Evolutionary conservation across 176 grass and related monocot species (phyloP).

Genomic region (Otatea glauca): DNA sequence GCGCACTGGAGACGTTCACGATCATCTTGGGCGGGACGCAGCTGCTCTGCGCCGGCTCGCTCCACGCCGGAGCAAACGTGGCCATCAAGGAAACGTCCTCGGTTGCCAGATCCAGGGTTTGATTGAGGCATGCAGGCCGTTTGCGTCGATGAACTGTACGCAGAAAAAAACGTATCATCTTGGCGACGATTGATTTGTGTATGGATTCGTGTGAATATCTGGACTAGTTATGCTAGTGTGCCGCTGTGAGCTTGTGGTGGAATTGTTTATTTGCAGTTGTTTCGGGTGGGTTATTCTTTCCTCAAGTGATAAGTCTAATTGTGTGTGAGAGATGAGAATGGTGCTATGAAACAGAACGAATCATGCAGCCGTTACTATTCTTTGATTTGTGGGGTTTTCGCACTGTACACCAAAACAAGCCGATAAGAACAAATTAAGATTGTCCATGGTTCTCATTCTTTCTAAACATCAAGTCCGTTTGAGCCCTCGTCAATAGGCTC

Average conservation of each 20-base stretch:
- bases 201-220: not conserved
- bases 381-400: not conserved
- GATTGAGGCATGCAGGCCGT: not conserved
- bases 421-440: not conserved
- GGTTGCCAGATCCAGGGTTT: conserved; percentile 16
- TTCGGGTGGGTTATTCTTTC: not conserved
- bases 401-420: not conserved
- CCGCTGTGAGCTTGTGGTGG: not conserved
- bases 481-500: not conserved
- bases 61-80: conserved; percentile 55
- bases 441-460: not conserved
- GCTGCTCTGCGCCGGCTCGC: conserved; percentile 70
- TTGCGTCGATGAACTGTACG: not conserved
- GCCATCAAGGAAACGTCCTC: not conserved
- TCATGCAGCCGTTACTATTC: not conserved
- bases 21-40: conserved; percentile 79
- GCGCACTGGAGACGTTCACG: conserved; percentile 72
- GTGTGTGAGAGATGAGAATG: not conserved
- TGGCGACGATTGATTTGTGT: conserved; percentile 23
- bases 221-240: not conserved
- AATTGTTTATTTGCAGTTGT: not conserved
- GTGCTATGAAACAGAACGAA: not conserved
- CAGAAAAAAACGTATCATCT: not conserved
- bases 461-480: not conserved
- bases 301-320: not conserved